A percentile compares a stretch with the other conserved stretches of the same genome.
These are phyloP conservation scores for Singerocomus rubriflavus DNA, from an alignment of 1,284 basidiomycete genomes.

Conservation along the genomic window DNA sequence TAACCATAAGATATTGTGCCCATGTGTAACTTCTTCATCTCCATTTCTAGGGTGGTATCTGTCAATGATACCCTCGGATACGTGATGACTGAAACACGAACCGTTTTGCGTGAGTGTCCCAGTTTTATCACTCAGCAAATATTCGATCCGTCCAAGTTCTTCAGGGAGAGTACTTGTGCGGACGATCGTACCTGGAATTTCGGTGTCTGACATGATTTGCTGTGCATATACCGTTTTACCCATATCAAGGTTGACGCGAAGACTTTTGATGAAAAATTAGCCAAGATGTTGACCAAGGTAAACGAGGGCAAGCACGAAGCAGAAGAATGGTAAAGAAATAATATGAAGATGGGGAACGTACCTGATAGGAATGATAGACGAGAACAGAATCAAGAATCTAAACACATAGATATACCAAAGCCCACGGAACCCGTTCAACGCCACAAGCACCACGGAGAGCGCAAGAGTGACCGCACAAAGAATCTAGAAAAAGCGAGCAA, in stretches of 20 bases:
- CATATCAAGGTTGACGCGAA: constrained; percentile 99
- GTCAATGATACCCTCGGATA: background rate
- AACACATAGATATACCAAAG: constrained; percentile 97
- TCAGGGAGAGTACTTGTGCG: constrained; percentile 96
- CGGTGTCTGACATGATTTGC: constrained; percentile 89
- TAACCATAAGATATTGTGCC: constrained; percentile 96
- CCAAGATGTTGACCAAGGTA: background rate
- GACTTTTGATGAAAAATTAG: constrained; percentile 43
- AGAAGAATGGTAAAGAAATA: too few species aligned
- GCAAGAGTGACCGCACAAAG: constrained; percentile 93
- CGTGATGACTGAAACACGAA: constrained; percentile 34
- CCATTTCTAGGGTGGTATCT: constrained; percentile 74
- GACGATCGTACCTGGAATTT: constrained; percentile 95
- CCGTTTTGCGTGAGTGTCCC: constrained; percentile 98
- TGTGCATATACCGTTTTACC: constrained; percentile 98
- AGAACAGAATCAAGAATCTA: constrained; percentile 96
- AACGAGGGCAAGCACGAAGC: too few species aligned
- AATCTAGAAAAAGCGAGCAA: constrained; percentile 54
- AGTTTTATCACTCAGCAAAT: constrained; percentile 95
- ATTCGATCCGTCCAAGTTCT: constrained; percentile 95
- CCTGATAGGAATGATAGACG: constrained; percentile 99
- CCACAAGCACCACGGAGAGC: constrained; percentile 88
- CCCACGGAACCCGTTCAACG: constrained; percentile 94
- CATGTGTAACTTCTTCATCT: constrained; percentile 98
- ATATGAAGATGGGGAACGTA: constrained; percentile 36